phyloP scores from a whole-genome alignment of 1,284 basidiomycete genomes.

The Tilletiopsis washingtonensis region DNA sequence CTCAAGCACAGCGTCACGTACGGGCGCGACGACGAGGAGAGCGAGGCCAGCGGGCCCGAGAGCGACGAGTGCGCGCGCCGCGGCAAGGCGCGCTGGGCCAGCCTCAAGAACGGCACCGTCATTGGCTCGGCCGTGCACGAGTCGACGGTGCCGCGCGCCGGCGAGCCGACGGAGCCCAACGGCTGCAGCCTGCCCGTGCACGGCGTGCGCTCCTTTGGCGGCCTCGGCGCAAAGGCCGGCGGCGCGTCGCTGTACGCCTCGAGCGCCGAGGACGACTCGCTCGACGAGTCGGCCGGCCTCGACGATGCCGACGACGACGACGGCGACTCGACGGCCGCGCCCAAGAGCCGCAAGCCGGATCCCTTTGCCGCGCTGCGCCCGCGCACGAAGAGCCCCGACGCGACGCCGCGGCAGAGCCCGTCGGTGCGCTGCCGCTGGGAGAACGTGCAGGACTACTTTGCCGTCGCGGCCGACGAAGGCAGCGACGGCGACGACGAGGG shows the following conservation, averaged over 20 bases:
- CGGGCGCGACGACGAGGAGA: constrained; percentile 9
- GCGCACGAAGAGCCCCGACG: constrained; percentile 28
- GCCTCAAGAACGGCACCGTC: constrained; percentile 28
- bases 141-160: background rate
- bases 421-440: constrained; percentile 15
- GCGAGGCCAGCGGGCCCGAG: constrained; percentile 13
- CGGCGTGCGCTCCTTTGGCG: constrained; percentile 35
- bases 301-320: constrained; percentile 1
- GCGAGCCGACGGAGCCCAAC: background rate
- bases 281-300: background rate
- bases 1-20: constrained; percentile 18
- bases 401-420: constrained; percentile 34
- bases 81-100: constrained; percentile 18
- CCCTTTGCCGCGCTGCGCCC: constrained; percentile 11
- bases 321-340: background rate
- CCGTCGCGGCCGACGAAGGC: background rate
- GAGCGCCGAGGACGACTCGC: background rate
- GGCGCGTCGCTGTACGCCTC: background rate
- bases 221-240: constrained; percentile 16
- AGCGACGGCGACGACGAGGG: background rate
- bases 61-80: constrained; percentile 2
- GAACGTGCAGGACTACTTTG: constrained; percentile 19
- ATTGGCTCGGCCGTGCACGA: constrained; percentile 7
- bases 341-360: background rate
- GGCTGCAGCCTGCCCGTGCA: constrained; percentile 22